Percentiles rank a stretch among this genome's conserved stretches.
Conservation (phyloP, 2,329 filamentous ascomycete species). For the Neofusicoccum laricinum region DNA sequence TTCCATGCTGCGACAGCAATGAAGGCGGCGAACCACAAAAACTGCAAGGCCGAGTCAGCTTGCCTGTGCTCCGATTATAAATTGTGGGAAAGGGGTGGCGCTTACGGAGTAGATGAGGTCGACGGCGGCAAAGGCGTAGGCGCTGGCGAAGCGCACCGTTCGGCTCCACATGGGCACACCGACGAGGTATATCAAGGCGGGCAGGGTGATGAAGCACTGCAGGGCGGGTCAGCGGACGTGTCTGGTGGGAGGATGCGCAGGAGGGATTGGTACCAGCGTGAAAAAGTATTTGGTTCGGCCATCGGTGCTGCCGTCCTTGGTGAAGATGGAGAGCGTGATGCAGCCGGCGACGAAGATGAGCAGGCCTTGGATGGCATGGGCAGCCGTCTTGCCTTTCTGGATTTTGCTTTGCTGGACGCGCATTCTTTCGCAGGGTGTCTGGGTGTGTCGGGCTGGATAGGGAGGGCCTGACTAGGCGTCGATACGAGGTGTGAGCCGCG, state of each 20-base stretch:
- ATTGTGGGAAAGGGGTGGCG: not conserved
- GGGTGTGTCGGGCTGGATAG: not conserved
- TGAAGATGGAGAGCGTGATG: slow-evolving; percentile 57
- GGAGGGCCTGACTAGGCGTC: slow-evolving; percentile 1
- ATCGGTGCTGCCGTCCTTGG: slow-evolving; percentile 52
- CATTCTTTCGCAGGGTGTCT: not conserved
- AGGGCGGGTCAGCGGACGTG: not conserved
- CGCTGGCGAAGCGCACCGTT: slow-evolving; percentile 56
- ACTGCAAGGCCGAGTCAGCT: slow-evolving; percentile 21
- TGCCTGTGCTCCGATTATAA: not conserved
- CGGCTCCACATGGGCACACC: slow-evolving; percentile 61
- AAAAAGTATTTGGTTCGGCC: slow-evolving; percentile 57
- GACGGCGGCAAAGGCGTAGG: slow-evolving; percentile 57
- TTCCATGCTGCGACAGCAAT: slow-evolving; percentile 57
- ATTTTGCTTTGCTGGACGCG: slow-evolving; percentile 34
- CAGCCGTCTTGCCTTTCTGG: slow-evolving; percentile 54
- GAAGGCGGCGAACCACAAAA: slow-evolving; percentile 61
- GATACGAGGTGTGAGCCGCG: slow-evolving; percentile 5
- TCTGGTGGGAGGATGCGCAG: not conserved
- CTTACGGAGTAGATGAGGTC: slow-evolving; percentile 49
- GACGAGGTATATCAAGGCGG: slow-evolving; percentile 57
- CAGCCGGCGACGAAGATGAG: slow-evolving; percentile 58
- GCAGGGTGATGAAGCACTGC: slow-evolving; percentile 59
- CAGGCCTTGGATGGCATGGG: slow-evolving; percentile 54
- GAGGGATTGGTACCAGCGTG: slow-evolving; percentile 47